Evolutionary conservation across 257 asterid genomes (phyloP), one percentile per base, ranked within the genome.

Genomic region (Nicotiana benthamiana): DNA sequence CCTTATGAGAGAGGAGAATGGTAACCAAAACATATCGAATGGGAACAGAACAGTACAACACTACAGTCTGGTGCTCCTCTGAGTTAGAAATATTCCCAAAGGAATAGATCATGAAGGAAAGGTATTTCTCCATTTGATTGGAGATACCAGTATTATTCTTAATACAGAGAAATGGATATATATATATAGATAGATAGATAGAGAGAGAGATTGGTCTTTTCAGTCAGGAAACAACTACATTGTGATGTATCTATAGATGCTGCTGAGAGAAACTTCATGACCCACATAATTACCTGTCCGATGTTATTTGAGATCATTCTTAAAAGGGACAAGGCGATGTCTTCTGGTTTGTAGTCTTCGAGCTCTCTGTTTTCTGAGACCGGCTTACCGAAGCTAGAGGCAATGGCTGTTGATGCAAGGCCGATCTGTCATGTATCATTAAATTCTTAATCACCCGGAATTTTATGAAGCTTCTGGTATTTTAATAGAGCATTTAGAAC

Each of bases 291-390:
- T 30, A 93, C 98, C 94, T 94, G 98, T 83, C 96, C 98, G 62
- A 91, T 90, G 79, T 94, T 93, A 83, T 94, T 94, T 81, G 98
- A 94, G 75, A 94, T 94, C 97, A 94, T 90, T 88, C 98, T 87
- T 86, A 94, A 81, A 79, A 94, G 93, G 80, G 98, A 91, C 83
- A 97, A 89, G 75, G 97, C 92, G 32, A 93, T 82, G 85, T 94
- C 98, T 89, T 94, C 97, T 34, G 94, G 80, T 84, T 85, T 86
- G 87, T 91, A 93, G 75, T 93, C 96, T 56, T 93, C 90, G 48
- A 90, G 94, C 59, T 90, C 94, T 87, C 87, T 88, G 82, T 90
- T 87, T 86, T 88, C 91, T n/a, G 97, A 89, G 83, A 93, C 61
- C 22, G 92, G 91, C 93, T 92, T 94, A 51, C 98, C 97, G 57